Conservation (phyloP, 2,329 filamentous ascomycete genomes). For the Coleophoma cylindrospora region DNA sequence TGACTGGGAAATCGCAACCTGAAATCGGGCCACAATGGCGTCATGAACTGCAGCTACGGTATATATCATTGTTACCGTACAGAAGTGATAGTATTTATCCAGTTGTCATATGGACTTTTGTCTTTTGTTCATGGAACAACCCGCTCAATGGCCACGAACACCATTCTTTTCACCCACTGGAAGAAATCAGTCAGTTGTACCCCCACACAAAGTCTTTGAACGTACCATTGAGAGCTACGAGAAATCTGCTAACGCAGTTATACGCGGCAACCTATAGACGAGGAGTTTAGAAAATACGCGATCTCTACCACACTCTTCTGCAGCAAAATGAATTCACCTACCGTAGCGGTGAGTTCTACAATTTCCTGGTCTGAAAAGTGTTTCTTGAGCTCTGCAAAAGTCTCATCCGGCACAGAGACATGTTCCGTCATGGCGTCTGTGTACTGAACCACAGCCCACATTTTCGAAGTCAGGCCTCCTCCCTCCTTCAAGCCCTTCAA, state of each 20-base stretch:
- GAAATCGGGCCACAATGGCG: no score
- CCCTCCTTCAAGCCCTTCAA: slow-evolving; percentile 23
- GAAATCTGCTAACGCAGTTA: slow-evolving; percentile 79
- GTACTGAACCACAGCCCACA: slow-evolving; percentile 67
- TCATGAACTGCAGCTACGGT: no score
- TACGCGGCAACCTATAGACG: slow-evolving; percentile 58
- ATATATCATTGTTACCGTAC: no score
- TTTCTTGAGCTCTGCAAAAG: slow-evolving; percentile 58
- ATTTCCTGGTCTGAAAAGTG: slow-evolving; percentile 66
- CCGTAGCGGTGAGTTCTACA: slow-evolving; percentile 74
- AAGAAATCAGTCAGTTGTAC: slow-evolving; percentile 3
- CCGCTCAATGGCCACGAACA: slow-evolving; percentile 7
- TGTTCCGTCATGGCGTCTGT: slow-evolving; percentile 80
- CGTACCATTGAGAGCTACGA: slow-evolving; percentile 75
- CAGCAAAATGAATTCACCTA: slow-evolving; percentile 11
- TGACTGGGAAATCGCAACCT: no score
- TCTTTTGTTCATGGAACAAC: not conserved
- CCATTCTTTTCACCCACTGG: slow-evolving; percentile 25
- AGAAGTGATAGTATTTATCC: no score
- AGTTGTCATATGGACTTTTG: not conserved
- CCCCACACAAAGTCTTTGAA: slow-evolving; percentile 7
- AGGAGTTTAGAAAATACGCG: not conserved
- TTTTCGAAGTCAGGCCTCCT: slow-evolving; percentile 45
- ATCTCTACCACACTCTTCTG: not conserved
- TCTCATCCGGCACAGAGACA: slow-evolving; percentile 62